Conservation (phyloP, 495 filamentous ascomycete genomes). For the Endocarpon pusillum region DNA sequence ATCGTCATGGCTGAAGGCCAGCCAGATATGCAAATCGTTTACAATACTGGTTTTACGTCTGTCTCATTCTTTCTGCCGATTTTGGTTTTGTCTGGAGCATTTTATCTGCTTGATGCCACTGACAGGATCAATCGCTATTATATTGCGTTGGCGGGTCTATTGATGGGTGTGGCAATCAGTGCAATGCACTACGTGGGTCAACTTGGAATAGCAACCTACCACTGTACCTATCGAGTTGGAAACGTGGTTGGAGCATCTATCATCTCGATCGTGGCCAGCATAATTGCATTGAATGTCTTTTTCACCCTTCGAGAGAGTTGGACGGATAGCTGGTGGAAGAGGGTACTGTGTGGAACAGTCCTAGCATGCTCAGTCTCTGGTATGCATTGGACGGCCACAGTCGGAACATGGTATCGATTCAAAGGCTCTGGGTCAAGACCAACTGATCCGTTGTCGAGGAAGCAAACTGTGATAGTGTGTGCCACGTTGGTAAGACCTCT, state of each 20-base stretch:
- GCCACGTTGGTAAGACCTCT: constrained; percentile 38
- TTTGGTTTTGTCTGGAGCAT: constrained; percentile 52
- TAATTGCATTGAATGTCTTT: constrained; percentile 52
- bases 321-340: constrained; percentile 63
- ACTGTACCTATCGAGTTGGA: constrained; percentile 32
- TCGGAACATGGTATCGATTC: constrained; percentile 49
- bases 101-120: constrained; percentile 43
- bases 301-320: constrained; percentile 62
- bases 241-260: constrained; percentile 52
- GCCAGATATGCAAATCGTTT: constrained; percentile 47
- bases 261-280: constrained; percentile 55
- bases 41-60: constrained; percentile 53
- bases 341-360: constrained; percentile 43
- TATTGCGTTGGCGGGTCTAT: constrained; percentile 40
- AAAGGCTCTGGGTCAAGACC: constrained; percentile 14
- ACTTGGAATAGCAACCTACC: constrained; percentile 65
- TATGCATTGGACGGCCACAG: constrained; percentile 75
- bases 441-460: constrained; percentile 27
- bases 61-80: constrained; percentile 72
- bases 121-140: constrained; percentile 38
- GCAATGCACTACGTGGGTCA: constrained; percentile 89
- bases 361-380: constrained; percentile 61
- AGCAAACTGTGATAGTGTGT: constrained; percentile 43
- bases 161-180: constrained; percentile 57
- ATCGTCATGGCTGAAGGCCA: constrained; percentile 48